Base-by-base conservation (phyloP, 768 basidiomycete species). In the Heimioporus sp. region DNA sequence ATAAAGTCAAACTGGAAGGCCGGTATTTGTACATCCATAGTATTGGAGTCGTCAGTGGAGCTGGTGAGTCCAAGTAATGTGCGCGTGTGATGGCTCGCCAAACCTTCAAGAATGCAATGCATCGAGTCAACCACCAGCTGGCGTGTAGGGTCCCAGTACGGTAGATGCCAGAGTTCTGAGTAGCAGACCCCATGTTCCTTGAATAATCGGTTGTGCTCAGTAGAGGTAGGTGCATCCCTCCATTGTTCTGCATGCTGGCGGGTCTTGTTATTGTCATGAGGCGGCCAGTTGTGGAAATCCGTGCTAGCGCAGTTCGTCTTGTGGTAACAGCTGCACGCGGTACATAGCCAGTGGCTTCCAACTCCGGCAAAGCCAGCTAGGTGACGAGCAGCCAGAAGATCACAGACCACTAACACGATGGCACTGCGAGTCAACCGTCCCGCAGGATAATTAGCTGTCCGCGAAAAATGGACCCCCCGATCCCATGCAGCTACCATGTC, bases 351-450 rank as follows among this genome's bases (percentile, higher is more conserved):
- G 16, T 72, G 55, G 9, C 65, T 63, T 1, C 45, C 20, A 12
- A 52, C 28, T 6, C 31, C 46, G 1, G 61, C 65, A 5, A 62
- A 37, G 4, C 52, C 65, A 1, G 65, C 35, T 4, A 65, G 11
- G 38, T 73, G 65, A 10, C 60, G 35, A 0, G 70, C 65, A 1
- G 69, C 73, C 2, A 64, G 72, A 13, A 76, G 62, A 47, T 78
- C 74, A 43, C 70, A 73, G 2, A 73, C 52, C 0, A 66, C 47
- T 8, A 57, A 49, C 0, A 68, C 57, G 3, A 77, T 32, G 0
- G 67, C 65, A 19, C 62, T 64, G 4, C 52, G 36, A 4, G 69
- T 60, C 0, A 56, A 3, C 1, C 61, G 40, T 2, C 73, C 70
- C 6, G n/a, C 1, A 3, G 45, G 50, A 31, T 49, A 45, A 4